Evolutionary conservation across 1,139 yeast species (phyloP).

Genomic region (Torulaspora globosa): DNA sequence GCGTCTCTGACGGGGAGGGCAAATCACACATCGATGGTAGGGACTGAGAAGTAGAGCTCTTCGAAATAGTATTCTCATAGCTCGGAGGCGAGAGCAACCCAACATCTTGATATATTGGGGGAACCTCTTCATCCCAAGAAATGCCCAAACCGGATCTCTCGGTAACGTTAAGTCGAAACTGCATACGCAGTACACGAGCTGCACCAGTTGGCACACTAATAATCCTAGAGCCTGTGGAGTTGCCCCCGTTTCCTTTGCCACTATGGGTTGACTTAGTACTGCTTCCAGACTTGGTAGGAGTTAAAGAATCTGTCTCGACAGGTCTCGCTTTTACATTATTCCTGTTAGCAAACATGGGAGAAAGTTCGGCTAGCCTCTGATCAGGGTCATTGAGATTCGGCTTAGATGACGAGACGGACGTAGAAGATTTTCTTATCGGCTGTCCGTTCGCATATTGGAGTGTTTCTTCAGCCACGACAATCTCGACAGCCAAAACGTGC

Average conservation of each 20-base stretch:
- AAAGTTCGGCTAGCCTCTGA: constrained; percentile 42
- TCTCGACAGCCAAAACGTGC: constrained; percentile 76
- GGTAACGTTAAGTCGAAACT: constrained; percentile 71
- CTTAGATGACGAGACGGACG: constrained; percentile 21
- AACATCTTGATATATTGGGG: constrained; percentile 89
- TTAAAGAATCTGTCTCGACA: constrained; percentile 17
- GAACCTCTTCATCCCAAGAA: constrained; percentile 99
- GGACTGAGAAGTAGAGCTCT: constrained; percentile 5
- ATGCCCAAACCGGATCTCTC: constrained; percentile 94
- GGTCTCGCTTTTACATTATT: constrained; percentile 22
- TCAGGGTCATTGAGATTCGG: constrained; percentile 28
- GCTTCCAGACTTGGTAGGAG: constrained; percentile 18
- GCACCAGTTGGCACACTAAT: constrained; percentile 89
- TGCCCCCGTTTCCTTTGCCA: constrained; percentile 9
- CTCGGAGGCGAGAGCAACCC: constrained; percentile 82
- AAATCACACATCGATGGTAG: constrained; percentile 5
- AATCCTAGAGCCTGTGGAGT: constrained; percentile 16
- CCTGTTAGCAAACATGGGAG: constrained; percentile 42
- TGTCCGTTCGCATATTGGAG: constrained; percentile 42
- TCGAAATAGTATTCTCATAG: constrained; percentile 19
- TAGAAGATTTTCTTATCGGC: constrained; percentile 22
- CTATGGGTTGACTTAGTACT: constrained; percentile 11
- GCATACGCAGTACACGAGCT: constrained; percentile 92
- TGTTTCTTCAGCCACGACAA: constrained; percentile 89
- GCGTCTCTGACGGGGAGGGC: constrained; percentile 2